Conservation (phyloP, 768 basidiomycete genomes). For the Macrolepiota albuminosa region DNA sequence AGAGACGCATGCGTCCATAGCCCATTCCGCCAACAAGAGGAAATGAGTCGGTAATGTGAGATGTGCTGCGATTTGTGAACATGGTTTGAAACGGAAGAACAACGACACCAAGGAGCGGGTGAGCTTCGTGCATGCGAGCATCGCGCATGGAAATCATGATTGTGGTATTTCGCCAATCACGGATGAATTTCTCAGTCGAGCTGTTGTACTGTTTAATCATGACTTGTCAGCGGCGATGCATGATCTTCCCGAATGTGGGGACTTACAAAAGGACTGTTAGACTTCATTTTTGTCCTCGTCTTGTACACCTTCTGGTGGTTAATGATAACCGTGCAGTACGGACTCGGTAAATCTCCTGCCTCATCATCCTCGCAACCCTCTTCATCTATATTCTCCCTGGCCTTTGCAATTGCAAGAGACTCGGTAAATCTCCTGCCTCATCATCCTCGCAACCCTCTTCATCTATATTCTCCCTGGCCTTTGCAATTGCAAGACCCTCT, state of each 20-base stretch:
- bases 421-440: constrained; percentile 57
- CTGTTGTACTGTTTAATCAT: constrained; percentile 43
- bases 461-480: constrained; percentile 48
- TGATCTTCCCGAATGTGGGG: neutral
- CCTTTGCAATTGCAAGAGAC: constrained; percentile 53
- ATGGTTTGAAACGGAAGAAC: constrained; percentile 45
- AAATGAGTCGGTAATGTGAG: constrained; percentile 53
- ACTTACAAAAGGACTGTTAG: constrained; percentile 39
- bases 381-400: constrained; percentile 47
- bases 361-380: constrained; percentile 52
- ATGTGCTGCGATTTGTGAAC: constrained; percentile 35
- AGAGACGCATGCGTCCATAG: constrained; percentile 57
- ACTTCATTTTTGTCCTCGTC: constrained; percentile 43
- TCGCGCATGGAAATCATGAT: constrained; percentile 67
- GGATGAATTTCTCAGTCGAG: constrained; percentile 64
- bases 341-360: constrained; percentile 56
- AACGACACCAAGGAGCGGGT: constrained; percentile 71
- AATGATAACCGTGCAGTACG: constrained; percentile 46
- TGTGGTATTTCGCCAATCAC: constrained; percentile 55
- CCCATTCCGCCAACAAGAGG: constrained; percentile 71
- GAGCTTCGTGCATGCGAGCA: constrained; percentile 48
- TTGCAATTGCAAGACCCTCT: constrained; percentile 55
- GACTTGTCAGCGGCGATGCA: neutral
- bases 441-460: constrained; percentile 49
- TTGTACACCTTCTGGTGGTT: constrained; percentile 41